Base-by-base conservation (phyloP, 371 early-diverging fungal genomes). In the Sporodiniella umbellata region DNA sequence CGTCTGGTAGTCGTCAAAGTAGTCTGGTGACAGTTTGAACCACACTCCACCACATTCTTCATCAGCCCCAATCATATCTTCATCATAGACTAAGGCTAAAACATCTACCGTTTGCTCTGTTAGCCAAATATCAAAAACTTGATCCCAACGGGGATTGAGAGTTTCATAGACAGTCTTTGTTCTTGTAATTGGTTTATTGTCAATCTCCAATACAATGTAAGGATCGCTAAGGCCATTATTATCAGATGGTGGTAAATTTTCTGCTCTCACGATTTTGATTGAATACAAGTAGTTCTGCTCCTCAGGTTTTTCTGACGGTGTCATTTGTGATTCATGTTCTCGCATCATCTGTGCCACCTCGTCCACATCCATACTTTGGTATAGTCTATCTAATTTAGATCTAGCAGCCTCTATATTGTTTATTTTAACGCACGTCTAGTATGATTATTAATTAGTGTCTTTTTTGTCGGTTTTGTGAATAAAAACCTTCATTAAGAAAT, bases 131-230 rank as follows among this genome's bases (percentile, higher is more conserved):
- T 93, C 86, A 68, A 90, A 93, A 14, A 86, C 79, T 66, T 96
- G 91, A 60, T 96, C 93, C 96, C 96, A 95, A 5, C 89, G 83
- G 10, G 94, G 94, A 54, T 91, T 92, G 17, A 90, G 55, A 0
- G 87, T 76, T 37, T 89, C 89, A 46, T 75, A 79, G 11, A 89
- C 84, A 17, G 78, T 84, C 25, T 77, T 83, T 33, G 82, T 85
- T 48, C 72, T 76, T 45, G 68, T 85, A 39, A 81, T 76, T 58
- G 70, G 69, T 25, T 64, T 72, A 22, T 67, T 63, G 46, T 77
- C 68, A 14, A 79, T 79, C 39, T 81, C 79, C 28, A 89, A 64
- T n/a, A 90, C 77, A 45, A 90, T 85, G 53, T 86, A 89, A 0
- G 94, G 91, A 31, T 85, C 83, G 21, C 85, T 81, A 8, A 76